Evolutionary conservation across 805 yeast species (phyloP).

Genomic region (Kregervanrija fluxuum): DNA sequence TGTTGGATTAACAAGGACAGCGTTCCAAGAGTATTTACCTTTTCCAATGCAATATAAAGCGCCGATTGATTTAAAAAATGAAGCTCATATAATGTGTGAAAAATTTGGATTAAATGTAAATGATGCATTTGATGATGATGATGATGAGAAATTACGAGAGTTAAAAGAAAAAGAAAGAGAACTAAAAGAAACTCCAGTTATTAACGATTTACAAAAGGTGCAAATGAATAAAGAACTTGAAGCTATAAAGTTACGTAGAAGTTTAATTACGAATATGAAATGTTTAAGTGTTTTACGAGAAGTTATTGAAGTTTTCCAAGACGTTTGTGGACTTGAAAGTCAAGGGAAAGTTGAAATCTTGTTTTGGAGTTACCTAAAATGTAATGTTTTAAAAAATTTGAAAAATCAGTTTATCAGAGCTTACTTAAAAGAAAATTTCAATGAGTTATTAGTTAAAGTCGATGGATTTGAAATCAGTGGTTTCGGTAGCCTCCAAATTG

Average conservation of each 20-base stretch:
- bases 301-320: constrained; percentile 6
- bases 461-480: neutral
- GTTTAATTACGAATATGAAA: constrained; percentile 24
- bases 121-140: constrained; percentile 22
- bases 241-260: constrained; percentile 20
- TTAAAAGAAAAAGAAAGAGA: constrained; percentile 20
- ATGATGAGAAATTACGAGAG: constrained; percentile 18
- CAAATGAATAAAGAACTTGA: constrained; percentile 19
- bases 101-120: constrained; percentile 28
- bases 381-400: constrained; percentile 22
- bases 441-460: constrained; percentile 18
- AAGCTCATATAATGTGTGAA: constrained; percentile 26
- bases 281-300: constrained; percentile 20
- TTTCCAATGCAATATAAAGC: constrained; percentile 73
- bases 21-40: constrained; percentile 47
- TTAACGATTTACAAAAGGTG: constrained; percentile 21
- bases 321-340: neutral
- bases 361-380: constrained; percentile 31
- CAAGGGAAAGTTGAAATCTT: constrained; percentile 29
- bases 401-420: constrained; percentile 35
- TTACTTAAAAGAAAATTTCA: constrained; percentile 29
- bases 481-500: neutral
- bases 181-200: constrained; percentile 21
- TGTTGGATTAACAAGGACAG: constrained; percentile 49
- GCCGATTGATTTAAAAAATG: constrained; percentile 39